Evolutionary conservation across 345 rosid genomes (phyloP), one percentile per base, ranked within the genome.

Genomic region (Salix arbutifolia): DNA sequence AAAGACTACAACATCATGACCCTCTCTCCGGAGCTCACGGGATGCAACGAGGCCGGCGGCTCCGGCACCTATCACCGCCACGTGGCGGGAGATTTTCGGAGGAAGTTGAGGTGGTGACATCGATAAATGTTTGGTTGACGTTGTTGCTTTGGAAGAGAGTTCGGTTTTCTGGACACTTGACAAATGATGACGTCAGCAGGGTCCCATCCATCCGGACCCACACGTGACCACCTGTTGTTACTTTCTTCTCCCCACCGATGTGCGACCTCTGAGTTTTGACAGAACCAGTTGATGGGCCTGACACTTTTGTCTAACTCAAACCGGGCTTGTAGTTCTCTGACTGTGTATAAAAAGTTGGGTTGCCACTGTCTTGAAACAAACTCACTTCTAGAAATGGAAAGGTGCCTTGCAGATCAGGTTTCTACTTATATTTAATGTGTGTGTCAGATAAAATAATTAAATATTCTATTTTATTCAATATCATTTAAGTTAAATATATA

Each of bases 41-140:
- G 96, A 91, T 0, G 94, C 88, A 1, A 90, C 89, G 25, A 95
- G 73, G 16, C 99, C 98, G 35, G 98, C 90, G 9, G 93, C 90
- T 53, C 99, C 98, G 13, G 96, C 98, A 17, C 97, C 98, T 53
- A 95, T 87, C 2, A 91, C 91, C 0, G 96, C 97, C 70, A 95
- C 99, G 76, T 83, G 88, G 81, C 83, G 88, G 25, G 91, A 81
- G 58, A 35, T 79, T 23, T 75, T 65, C 71, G 87, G 66, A 42
- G 72, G 38, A 38, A 76, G 31, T 48, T 4, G 53, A n/a, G 86
- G 35, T 9, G 79, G 80, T 31, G 89, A 25, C 89, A 86, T 85
- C 25, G 67, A 12, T 0, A 64, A 52, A 18, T 52, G 16, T 33
- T 53, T 48, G 48, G 46, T 48, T 5, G 17, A 21, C 5, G 53